phyloP scores from a whole-genome alignment of 768 basidiomycete genomes.

The Naganishia kalamii region DNA sequence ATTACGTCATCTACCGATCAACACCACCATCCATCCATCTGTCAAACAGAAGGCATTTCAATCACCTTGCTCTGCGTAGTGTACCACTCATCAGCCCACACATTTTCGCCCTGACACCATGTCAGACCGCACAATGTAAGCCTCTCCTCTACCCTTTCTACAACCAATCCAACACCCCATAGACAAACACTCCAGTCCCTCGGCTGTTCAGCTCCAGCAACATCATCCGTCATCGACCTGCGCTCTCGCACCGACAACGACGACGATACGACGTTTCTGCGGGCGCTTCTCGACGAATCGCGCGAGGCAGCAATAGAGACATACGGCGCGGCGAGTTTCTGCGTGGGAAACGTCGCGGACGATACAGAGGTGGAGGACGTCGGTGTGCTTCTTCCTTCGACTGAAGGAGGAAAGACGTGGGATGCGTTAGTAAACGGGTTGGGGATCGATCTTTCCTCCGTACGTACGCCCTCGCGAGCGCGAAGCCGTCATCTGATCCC shows the following conservation, averaged over 20 bases:
- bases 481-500: background rate
- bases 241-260: background rate
- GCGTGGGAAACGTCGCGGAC: background rate
- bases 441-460: background rate
- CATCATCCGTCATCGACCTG: background rate
- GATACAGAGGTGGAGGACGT: constrained; percentile 6
- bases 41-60: no score
- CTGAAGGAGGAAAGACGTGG: background rate
- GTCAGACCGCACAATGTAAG: constrained; percentile 2
- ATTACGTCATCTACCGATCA: no score
- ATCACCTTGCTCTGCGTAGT: no score
- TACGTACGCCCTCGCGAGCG: background rate
- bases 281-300: background rate
- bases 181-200: background rate
- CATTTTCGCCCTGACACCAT: no score
- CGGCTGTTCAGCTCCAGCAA: background rate
- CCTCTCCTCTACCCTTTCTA: background rate
- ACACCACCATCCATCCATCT: no score
- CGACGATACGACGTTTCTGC: background rate
- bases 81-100: background rate
- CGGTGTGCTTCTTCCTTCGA: background rate
- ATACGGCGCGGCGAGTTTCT: constrained; percentile 1
- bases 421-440: background rate
- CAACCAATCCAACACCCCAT: background rate
- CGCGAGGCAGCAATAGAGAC: background rate